Evolutionary conservation across 2,329 filamentous ascomycete species (phyloP).

Genomic region (Penicillium sp.): DNA sequence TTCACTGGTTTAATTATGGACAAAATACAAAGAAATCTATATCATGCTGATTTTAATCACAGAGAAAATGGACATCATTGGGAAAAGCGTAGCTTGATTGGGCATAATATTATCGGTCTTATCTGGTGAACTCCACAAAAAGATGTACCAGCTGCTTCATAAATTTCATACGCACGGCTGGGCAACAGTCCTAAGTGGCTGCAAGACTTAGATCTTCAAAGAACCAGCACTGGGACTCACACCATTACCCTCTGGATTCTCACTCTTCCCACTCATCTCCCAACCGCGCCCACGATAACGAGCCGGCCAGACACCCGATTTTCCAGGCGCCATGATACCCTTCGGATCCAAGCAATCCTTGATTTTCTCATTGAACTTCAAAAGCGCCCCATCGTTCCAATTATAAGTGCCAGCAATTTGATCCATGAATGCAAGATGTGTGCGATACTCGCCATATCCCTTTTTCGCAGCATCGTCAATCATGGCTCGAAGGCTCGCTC

Average conservation of each 20-base stretch:
- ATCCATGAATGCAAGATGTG: constrained; percentile 23
- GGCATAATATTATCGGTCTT: no score
- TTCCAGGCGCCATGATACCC: constrained; percentile 17
- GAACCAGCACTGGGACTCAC: not conserved
- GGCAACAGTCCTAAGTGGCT: not conserved
- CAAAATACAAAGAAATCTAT: not conserved
- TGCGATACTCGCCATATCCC: constrained; percentile 23
- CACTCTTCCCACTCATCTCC: not conserved
- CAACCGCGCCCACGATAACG: constrained; percentile 8
- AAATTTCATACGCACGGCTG: not conserved
- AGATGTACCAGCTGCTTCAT: not conserved
- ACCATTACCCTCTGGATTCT: not conserved
- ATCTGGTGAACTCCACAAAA: no score
- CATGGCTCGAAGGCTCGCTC: constrained; percentile 8
- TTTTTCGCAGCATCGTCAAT: constrained; percentile 8
- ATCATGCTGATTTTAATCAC: not conserved
- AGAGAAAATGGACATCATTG: not conserved
- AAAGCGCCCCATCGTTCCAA: constrained; percentile 10
- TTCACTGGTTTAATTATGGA: no score
- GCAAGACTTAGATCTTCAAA: not conserved
- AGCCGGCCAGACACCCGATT: constrained; percentile 16
- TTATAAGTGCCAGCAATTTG: constrained; percentile 16
- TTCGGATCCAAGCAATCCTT: constrained; percentile 17
- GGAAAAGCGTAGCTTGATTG: not conserved
- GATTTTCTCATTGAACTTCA: constrained; percentile 14